Base-by-base conservation (phyloP, 2,329 filamentous ascomycete genomes). In the Magnaporthiopsis poae region DNA sequence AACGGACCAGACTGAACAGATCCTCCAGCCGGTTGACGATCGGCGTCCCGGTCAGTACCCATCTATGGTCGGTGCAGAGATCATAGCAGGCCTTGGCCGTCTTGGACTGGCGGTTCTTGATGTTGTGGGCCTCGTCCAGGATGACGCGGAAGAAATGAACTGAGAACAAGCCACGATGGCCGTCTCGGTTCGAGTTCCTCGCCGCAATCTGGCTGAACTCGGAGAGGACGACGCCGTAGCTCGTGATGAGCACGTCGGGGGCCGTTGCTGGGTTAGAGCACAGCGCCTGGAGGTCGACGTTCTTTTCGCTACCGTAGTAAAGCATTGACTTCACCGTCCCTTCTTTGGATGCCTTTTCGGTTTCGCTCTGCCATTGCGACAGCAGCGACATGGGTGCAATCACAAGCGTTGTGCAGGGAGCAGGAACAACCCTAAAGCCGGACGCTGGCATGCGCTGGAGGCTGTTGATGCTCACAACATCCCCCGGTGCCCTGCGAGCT, bases 1-100 rank as follows among this genome's bases (percentile, higher is more conserved):
- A 99, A 3, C 91, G 88, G 15, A 98, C 91, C 56, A 99, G 79
- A 73, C 91, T 96, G 79, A 97, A 98, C 18, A 99, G 80, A 76
- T 98, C 95, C 75, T 98, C 94, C 0, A 99, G 82, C 61, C 92
- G 89, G 75, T 99, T 99, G 71, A 99, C 94, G 67, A 99, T 98
- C 0, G 95, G 95, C 0, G 95, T 99, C 25, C 95, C 95, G 0
- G 95, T 99, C 63, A 99, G 79, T 0, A 89, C 91, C 95, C 95
- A 99, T 68, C 95, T 86, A 79, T 98, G 94, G 60, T 86, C 85
- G 0, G 92, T 91, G 15, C 86, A 84, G 15, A 99, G 83, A 72
- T 96, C 93, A 75, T 96, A 98, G 76, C 95, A 99, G 15, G 95
- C 95, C 74, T 90, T 92, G 4, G 95, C 91, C 0, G 94, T 97